Percentiles rank a stretch among this genome's conserved stretches.
Evolutionary conservation across 1,139 yeast species (phyloP).

Genomic region (Lodderomyces orthopsilosis): DNA sequence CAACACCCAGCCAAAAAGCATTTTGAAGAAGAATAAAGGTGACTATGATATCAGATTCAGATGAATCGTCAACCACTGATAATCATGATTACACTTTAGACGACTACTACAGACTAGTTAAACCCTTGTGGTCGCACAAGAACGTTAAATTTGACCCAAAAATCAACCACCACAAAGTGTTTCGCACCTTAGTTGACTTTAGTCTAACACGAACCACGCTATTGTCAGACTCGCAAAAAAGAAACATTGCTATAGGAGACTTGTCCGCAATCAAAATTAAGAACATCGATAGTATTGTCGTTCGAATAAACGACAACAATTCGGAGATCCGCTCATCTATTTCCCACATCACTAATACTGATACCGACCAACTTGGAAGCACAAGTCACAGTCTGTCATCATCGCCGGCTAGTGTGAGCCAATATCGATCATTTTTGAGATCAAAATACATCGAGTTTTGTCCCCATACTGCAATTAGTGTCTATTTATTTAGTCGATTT

Average conservation of each 20-base stretch:
- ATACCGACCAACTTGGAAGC: not conserved
- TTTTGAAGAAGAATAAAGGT: not conserved
- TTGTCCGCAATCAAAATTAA: constrained; percentile 15
- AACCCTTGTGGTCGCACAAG: constrained; percentile 20
- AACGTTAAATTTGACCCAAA: constrained; percentile 13
- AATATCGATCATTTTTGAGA: constrained; percentile 26
- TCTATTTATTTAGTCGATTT: constrained; percentile 29
- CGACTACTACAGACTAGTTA: constrained; percentile 22
- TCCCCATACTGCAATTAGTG: constrained; percentile 28
- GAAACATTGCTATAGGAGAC: constrained; percentile 25
- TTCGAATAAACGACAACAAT: constrained; percentile 5
- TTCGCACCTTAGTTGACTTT: constrained; percentile 30
- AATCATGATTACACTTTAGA: constrained; percentile 18
- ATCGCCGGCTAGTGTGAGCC: constrained; percentile 2
- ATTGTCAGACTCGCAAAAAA: constrained; percentile 22
- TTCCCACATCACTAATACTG: constrained; percentile 5
- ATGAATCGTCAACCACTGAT: constrained; percentile 13
- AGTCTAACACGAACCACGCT: constrained; percentile 23
- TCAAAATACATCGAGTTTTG: constrained; percentile 29
- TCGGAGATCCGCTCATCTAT: not conserved
- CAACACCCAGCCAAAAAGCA: no score
- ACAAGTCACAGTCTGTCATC: not conserved
- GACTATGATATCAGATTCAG: constrained; percentile 15
- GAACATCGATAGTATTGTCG: constrained; percentile 13
- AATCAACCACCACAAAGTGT: constrained; percentile 21